Evolutionary conservation across 108 stramenopile species (phyloP), one percentile per base, ranked within the genome.

Genomic region (Cyclostephanos invisitatus): DNA sequence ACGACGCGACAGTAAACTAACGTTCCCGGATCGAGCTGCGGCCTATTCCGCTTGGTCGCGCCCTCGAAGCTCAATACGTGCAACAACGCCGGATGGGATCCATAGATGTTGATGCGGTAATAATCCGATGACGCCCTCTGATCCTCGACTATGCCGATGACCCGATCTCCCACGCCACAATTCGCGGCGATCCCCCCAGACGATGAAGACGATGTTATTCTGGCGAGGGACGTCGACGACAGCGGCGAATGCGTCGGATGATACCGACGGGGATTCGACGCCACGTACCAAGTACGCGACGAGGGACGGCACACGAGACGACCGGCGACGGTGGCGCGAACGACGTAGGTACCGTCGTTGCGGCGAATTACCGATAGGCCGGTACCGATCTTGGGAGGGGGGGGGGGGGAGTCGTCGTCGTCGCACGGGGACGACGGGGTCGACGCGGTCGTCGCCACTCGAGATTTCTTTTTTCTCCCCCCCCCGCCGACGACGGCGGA

Each of bases 21-120:
- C 58, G 71, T 68, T 66, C 90, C 93, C 24, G 83, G 69, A 54
- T 81, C 58, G 10, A 94, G 80, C 14, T 81, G 73, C 7, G 93
- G 93, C 68, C 87, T 80, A 78, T 94, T 94, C 36, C 93, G 82
- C 74, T 94, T 94, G 8, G 86, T 90, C 40, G 93, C 90, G 18
- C 93, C 93, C 66, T 91, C 90, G 76, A 94, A 94, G 53, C 64
- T 77, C 18, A 91, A 57, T 42, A 78, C 84, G 57, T 67, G 78
- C 25, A 94, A 60, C 36, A 91, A 18, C 12, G 90, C 90, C 20
- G 80, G 60, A 67, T 90, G 89, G 11, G 89, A 81, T 14, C 84
- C 87, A n/a, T 87, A 87, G n/a, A 94, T 85, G 37, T 89, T 77
- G 57, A 94, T 82, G 10, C 90, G 77, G 69, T 90, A 89, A 27